A percentile compares a stretch with the other conserved stretches of the same genome.
Conservation (phyloP, 805 yeast species). For the Candida argentea region DNA sequence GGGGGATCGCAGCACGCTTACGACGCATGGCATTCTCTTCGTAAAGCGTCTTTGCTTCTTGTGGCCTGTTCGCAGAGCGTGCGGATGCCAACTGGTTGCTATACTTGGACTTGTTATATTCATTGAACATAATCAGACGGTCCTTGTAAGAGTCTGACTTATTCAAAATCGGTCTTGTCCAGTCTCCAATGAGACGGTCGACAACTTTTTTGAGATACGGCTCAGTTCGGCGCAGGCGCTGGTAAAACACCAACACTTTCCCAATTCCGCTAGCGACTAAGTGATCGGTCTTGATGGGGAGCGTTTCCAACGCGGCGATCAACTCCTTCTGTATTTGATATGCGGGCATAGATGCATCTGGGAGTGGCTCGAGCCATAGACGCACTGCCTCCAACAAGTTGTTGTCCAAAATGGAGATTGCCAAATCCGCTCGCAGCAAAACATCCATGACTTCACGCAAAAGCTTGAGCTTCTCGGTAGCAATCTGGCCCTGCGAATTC, state of each 20-base stretch:
- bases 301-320: conserved; percentile 57
- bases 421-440: conserved; percentile 71
- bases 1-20: conserved; percentile 94
- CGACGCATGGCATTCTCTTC: conserved; percentile 88
- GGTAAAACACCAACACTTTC: conserved; percentile 86
- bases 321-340: conserved; percentile 89
- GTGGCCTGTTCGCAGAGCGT: conserved; percentile 17
- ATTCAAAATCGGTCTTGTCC: conserved; percentile 98
- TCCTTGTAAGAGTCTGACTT: conserved; percentile 92
- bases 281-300: conserved; percentile 94
- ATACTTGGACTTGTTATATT: conserved; percentile 53
- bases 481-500: conserved; percentile 54
- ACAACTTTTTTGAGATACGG: conserved; percentile 78
- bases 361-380: conserved; percentile 96
- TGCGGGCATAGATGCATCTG: conserved; percentile 97
- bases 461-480: conserved; percentile 67
- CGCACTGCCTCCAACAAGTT: conserved; percentile 87
- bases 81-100: conserved; percentile 30
- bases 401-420: conserved; percentile 89
- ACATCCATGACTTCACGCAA: conserved; percentile 71
- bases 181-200: conserved; percentile 84
- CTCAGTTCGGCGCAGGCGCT: conserved; percentile 82
- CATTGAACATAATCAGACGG: conserved; percentile 57
- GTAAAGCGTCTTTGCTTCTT: conserved; percentile 50
- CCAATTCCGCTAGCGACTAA: conserved; percentile 92